phyloP scores from a whole-genome alignment of 192 early-diverging fungal genomes.

The Entomortierella parvispora region DNA sequence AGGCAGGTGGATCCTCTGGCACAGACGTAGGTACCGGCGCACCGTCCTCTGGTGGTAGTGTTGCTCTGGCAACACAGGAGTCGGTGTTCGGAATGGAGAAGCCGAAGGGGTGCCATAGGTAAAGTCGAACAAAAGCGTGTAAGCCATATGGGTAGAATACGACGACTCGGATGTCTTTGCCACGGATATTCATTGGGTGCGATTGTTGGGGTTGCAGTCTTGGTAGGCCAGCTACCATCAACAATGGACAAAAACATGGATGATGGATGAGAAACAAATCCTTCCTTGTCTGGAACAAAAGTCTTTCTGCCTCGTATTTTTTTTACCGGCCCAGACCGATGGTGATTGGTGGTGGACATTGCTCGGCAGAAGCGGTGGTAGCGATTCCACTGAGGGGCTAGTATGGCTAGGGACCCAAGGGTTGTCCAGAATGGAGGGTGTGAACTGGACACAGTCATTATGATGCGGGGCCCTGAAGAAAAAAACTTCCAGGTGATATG shows the following conservation, averaged over 20 bases:
- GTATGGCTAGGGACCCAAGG: conserved; percentile 3
- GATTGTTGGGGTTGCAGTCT: not conserved
- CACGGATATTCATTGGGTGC: conserved; percentile 10
- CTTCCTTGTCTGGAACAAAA: too few relatives aligned
- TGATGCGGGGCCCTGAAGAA: too few relatives aligned
- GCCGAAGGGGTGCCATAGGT: conserved; percentile 1
- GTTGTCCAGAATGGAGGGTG: conserved; percentile 3
- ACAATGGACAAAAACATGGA: too few relatives aligned
- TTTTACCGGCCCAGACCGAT: conserved; percentile 11
- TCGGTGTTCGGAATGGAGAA: not conserved
- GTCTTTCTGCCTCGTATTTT: not conserved
- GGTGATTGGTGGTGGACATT: conserved; percentile 4
- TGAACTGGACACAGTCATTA: too few relatives aligned
- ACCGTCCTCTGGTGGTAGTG: not conserved
- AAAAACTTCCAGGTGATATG: too few relatives aligned
- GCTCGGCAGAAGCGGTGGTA: not conserved
- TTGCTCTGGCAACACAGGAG: not conserved
- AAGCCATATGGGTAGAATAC: not conserved
- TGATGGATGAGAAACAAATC: too few relatives aligned
- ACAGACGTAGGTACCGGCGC: not conserved
- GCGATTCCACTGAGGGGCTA: not conserved
- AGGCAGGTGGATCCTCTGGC: too few relatives aligned
- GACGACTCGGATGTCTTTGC: not conserved
- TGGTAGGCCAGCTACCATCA: conserved; percentile 22
- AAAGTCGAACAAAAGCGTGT: conserved; percentile 17